These are phyloP conservation scores for Rhizopus delemar DNA, from an alignment of 371 early-diverging fungal genomes.

Conservation along the genomic window DNA sequence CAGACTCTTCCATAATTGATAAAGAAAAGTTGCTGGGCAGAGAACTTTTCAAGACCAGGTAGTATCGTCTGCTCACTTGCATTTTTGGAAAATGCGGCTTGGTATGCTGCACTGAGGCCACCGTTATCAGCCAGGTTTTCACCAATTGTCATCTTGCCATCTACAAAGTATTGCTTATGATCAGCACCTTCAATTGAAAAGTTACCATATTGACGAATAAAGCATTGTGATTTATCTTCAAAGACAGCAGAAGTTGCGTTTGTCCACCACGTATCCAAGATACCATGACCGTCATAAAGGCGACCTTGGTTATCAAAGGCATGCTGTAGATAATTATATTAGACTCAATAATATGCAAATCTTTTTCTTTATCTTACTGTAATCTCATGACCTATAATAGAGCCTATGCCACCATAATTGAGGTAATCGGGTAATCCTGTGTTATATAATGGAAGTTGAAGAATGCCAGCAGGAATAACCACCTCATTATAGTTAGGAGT, in stretches of 20 bases:
- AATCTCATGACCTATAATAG: conserved; percentile 64
- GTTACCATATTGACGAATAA: conserved; percentile 63
- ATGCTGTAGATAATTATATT: conserved; percentile 23
- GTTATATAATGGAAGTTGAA: conserved; percentile 52
- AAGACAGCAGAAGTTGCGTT: conserved; percentile 51
- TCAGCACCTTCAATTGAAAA: conserved; percentile 38
- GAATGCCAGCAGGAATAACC: conserved; percentile 62
- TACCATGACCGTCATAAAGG: conserved; percentile 52
- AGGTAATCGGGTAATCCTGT: conserved; percentile 49
- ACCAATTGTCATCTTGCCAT: conserved; percentile 63
- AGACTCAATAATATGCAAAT: neutral
- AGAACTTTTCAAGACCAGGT: conserved; percentile 20
- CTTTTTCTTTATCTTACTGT: conserved; percentile 38
- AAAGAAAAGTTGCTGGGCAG: conserved; percentile 49
- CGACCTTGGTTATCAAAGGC: conserved; percentile 58
- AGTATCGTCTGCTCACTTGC: conserved; percentile 6
- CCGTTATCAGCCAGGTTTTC: conserved; percentile 83
- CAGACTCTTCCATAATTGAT: conserved; percentile 44
- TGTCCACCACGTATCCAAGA: conserved; percentile 67
- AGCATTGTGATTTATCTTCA: conserved; percentile 56
- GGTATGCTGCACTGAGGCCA: conserved; percentile 51
- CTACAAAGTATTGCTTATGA: conserved; percentile 34
- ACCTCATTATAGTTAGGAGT: conserved; percentile 49
- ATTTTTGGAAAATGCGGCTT: conserved; percentile 25
- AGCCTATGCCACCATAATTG: conserved; percentile 64